Conservation (phyloP, 306 rosid genomes). For the Erythrophleum fordii region DNA sequence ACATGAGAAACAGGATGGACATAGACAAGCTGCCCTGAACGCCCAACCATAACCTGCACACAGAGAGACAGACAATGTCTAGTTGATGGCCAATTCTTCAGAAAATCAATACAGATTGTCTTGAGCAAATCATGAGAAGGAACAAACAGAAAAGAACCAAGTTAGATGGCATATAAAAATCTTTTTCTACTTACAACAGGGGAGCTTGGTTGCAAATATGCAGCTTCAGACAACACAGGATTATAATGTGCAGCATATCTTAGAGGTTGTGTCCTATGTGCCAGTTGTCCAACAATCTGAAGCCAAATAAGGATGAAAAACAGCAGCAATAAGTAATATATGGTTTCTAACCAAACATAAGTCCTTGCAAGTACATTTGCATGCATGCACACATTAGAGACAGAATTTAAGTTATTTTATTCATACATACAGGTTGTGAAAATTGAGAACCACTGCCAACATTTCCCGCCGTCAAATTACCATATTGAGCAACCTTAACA, state of each 20-base stretch:
- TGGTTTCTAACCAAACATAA: constrained; percentile 12
- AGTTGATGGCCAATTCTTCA: constrained; percentile 22
- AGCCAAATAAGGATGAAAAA: constrained; percentile 33
- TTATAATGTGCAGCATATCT: constrained; percentile 64
- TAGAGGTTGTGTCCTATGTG: constrained; percentile 67
- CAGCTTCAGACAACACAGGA: constrained; percentile 72
- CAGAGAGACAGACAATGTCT: constrained; percentile 32
- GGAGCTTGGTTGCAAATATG: constrained; percentile 69
- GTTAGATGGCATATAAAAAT: constrained; percentile 20
- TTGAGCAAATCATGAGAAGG: constrained; percentile 10
- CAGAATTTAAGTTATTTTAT: constrained; percentile 25
- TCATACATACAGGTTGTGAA: constrained; percentile 74
- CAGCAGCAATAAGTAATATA: constrained; percentile 29
- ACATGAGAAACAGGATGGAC: constrained; percentile 84
- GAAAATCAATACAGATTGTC: constrained; percentile 11
- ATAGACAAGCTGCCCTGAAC: constrained; percentile 77
- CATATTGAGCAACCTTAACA: constrained; percentile 66
- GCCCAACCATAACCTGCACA: constrained; percentile 85
- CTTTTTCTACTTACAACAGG: constrained; percentile 70
- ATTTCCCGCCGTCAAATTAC: constrained; percentile 64
- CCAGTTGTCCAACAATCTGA: constrained; percentile 75
- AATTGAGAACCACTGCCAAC: constrained; percentile 71
- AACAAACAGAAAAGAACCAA: constrained; percentile 30
- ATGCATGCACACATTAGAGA: constrained; percentile 2
- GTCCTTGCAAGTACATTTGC: constrained; percentile 10